These are phyloP conservation scores for Takashimella koratensis DNA, from an alignment of 1,284 basidiomycete species.

Conservation along the genomic window DNA sequence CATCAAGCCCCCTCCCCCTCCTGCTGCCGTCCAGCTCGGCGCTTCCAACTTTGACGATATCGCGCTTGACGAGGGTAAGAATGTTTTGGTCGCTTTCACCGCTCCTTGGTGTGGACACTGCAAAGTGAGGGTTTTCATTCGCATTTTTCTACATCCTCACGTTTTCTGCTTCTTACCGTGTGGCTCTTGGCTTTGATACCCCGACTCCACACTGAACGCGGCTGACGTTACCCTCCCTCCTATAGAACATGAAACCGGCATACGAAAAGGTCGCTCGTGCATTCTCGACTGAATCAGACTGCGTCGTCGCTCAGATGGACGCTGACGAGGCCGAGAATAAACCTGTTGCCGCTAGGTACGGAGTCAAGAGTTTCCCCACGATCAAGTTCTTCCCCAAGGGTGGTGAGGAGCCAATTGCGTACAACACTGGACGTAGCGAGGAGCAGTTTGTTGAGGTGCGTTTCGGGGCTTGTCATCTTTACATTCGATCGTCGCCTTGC, in stretches of 20 bases:
- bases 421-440: slow-evolving; percentile 52
- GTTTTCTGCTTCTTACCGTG: too few relatives aligned
- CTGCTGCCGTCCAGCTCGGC: slow-evolving; percentile 67
- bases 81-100: slow-evolving; percentile 88
- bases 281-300: slow-evolving; percentile 73
- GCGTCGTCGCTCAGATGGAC: slow-evolving; percentile 84
- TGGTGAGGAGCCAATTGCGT: slow-evolving; percentile 57
- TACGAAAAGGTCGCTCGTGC: slow-evolving; percentile 79
- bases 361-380: slow-evolving; percentile 74
- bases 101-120: slow-evolving; percentile 53
- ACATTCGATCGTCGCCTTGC: background rate
- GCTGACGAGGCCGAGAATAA: slow-evolving; percentile 79
- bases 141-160: slow-evolving; percentile 1
- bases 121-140: slow-evolving; percentile 8
- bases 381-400: slow-evolving; percentile 91
- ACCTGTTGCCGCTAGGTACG: slow-evolving; percentile 69
- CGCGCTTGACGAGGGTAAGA: slow-evolving; percentile 67
- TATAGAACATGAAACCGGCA: slow-evolving; percentile 70
- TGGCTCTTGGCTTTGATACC: background rate
- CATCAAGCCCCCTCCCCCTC: slow-evolving; percentile 78
- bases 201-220: background rate
- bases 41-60: slow-evolving; percentile 69
- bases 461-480: background rate
- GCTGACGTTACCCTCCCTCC: background rate
- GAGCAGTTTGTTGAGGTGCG: slow-evolving; percentile 50